A percentile compares a stretch with the other conserved stretches of the same genome.
These are phyloP conservation scores for Lyophyllum atratum DNA, from an alignment of 768 basidiomycete species.

Conservation along the genomic window DNA sequence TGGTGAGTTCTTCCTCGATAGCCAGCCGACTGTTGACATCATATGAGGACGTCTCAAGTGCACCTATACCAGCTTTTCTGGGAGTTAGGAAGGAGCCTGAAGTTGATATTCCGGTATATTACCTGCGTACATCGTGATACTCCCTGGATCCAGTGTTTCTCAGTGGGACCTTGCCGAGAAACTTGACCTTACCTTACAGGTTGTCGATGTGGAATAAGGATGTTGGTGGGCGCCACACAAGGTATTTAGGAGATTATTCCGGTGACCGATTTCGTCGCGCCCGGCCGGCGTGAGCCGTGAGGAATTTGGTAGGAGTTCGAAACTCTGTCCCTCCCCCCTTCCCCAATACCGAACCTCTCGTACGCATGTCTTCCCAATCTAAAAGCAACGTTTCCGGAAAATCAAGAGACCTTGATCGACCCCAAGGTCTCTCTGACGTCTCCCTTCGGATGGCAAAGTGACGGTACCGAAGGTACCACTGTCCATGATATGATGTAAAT, in stretches of 20 bases:
- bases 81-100: not conserved
- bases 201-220: too few relatives aligned
- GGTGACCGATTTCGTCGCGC: slow-evolving; percentile 27
- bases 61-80: too few relatives aligned
- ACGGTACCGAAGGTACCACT: slow-evolving; percentile 18
- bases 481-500: slow-evolving; percentile 10
- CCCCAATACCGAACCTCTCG: slow-evolving; percentile 21
- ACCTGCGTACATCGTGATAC: too few relatives aligned
- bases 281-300: too few relatives aligned
- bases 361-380: slow-evolving; percentile 51
- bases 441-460: slow-evolving; percentile 56
- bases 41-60: too few relatives aligned
- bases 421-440: slow-evolving; percentile 58
- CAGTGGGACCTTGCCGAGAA: too few relatives aligned
- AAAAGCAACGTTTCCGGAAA: slow-evolving; percentile 52
- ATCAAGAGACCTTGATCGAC: slow-evolving; percentile 48
- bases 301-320: slow-evolving; percentile 30
- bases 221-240: too few relatives aligned
- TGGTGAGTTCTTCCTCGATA: not conserved
- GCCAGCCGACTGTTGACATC: too few relatives aligned
- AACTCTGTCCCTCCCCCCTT: not conserved
- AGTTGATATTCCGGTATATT: too few relatives aligned
- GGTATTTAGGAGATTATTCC: too few relatives aligned
- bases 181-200: too few relatives aligned
- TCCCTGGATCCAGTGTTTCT: too few relatives aligned